Evolutionary conservation across 2,329 filamentous ascomycete genomes (phyloP), one percentile per base, ranked within the genome.

Genomic region (Apiospora sp.): DNA sequence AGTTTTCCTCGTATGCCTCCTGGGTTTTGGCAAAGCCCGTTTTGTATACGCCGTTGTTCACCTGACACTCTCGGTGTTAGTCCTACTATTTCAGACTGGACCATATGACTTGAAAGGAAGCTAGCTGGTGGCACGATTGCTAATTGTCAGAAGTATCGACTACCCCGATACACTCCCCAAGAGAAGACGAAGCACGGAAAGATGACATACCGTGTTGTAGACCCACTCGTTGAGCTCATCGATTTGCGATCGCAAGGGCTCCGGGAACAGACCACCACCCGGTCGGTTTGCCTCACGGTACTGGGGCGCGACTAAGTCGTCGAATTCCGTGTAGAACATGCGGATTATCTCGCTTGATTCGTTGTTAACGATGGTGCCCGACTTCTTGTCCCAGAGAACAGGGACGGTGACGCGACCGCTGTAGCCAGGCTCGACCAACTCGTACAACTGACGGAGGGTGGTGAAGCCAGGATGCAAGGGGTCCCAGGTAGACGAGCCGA

Each of bases 311-410:
- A 92, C 79, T 7, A 91, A 78, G 68, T 86, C 83, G 74, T 95
- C 92, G 77, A 95, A 95, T 71, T 90, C 92, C 14, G 87, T 86
- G 82, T 94, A 94, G 74, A 96, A 85, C 92, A 96, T 95, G 75
- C 93, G 89, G 76, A 96, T 94, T 76, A 96, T 96, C 81, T 96
- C 94, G 70, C 90, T 90, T 71, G 91, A 93, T 85, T 96, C 94
- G 75, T 97, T 97, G 86, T 89, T 95, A 67, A 96, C 94, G 75
- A 96, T 93, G 22, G 87, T 89, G 68, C 91, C 88, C 34, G 86
- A 85, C 80, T 92, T 89, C 80, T 90, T 92, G 76, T 94, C 92
- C 85, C 90, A 93, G 13, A 95, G 85, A 0, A 92, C 90, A 0
- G 93, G 93, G 1, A 95, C 93, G 0, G 93, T 95, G 79, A 92